phyloP scores from a whole-genome alignment of 129 eudicot genomes.

The Kitagawia praeruptora region DNA sequence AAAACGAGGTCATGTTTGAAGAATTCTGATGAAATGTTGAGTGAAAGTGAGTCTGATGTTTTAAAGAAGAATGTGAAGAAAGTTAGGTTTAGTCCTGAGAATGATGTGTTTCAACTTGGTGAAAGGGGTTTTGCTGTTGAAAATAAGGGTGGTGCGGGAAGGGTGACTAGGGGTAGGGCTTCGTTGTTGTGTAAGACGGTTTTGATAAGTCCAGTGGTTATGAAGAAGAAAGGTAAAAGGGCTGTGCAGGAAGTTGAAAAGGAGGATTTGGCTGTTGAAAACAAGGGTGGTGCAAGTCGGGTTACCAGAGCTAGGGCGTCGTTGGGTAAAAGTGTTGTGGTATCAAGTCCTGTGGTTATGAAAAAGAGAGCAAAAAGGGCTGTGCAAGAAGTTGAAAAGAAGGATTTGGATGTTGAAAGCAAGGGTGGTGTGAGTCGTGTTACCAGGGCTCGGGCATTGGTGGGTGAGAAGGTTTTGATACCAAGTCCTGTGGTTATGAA shows the following conservation, averaged over 20 bases:
- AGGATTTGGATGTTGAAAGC: neutral
- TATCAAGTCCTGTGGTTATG: no score
- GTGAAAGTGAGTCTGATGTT: constrained; percentile 31
- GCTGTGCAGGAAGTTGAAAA: constrained; percentile 12
- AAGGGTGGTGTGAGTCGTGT: constrained; percentile 25
- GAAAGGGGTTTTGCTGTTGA: constrained; percentile 2
- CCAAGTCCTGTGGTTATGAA: constrained; percentile 17
- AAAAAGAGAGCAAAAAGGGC: no score
- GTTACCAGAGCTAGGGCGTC: no score
- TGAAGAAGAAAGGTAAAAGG: constrained; percentile 27
- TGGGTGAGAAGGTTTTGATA: constrained; percentile 8
- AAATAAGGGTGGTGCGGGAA: constrained; percentile 3
- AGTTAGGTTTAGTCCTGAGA: constrained; percentile 68
- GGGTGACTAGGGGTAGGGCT: constrained; percentile 39
- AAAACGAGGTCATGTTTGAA: constrained; percentile 38
- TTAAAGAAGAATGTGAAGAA: constrained; percentile 49
- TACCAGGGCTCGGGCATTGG: constrained; percentile 34
- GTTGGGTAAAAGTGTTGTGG: no score
- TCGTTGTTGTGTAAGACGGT: constrained; percentile 10
- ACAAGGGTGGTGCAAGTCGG: constrained; percentile 13
- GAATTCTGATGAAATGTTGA: constrained; percentile 22
- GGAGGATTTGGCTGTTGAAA: constrained; percentile 10
- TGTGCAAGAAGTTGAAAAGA: no score
- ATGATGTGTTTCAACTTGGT: constrained; percentile 41
- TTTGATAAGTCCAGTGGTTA: constrained; percentile 10